phyloP scores from a whole-genome alignment of 768 basidiomycete genomes.

The Solioccasus polychromus region DNA sequence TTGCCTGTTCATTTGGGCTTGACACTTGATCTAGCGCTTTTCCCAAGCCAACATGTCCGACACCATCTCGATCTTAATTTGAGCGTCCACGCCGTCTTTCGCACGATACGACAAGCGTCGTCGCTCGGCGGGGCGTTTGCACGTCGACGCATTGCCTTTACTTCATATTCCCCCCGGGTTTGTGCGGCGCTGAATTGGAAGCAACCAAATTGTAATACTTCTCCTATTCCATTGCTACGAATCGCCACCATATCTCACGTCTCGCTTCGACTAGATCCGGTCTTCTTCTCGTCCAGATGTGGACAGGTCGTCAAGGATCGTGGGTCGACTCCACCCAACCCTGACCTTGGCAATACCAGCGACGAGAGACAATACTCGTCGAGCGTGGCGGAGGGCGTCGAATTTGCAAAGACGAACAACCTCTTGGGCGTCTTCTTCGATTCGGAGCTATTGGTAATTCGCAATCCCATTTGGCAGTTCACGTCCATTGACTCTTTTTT shows the following conservation, averaged over 20 bases:
- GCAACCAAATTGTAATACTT: conserved; percentile 90
- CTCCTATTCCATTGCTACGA: conserved; percentile 18
- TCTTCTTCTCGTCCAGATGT: conserved; percentile 90
- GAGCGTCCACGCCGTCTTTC: conserved; percentile 82
- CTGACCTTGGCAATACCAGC: conserved; percentile 40
- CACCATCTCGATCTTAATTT: conserved; percentile 69
- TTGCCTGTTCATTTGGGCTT: conserved; percentile 66
- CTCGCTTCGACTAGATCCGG: conserved; percentile 64
- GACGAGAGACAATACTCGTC: conserved; percentile 48
- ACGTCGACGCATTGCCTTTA: conserved; percentile 84
- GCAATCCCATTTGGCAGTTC: conserved; percentile 5
- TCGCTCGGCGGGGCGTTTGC: conserved; percentile 46
- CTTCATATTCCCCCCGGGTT: conserved; percentile 86
- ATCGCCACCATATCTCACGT: conserved; percentile 19
- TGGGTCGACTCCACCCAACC: conserved; percentile 38
- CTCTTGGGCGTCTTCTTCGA: conserved; percentile 89
- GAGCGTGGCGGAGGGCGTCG: conserved; percentile 87
- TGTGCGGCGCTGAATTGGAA: conserved; percentile 97
- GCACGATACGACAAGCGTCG: conserved; percentile 73
- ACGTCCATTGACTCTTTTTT: conserved; percentile 9
- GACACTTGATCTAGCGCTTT: conserved; percentile 79
- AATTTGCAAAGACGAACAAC: conserved; percentile 91
- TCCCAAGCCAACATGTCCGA: conserved; percentile 44
- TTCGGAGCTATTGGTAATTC: conserved; percentile 75
- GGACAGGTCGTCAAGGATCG: conserved; percentile 51